These are phyloP conservation scores for Polyporus tsugae DNA, from an alignment of 1,284 basidiomycete species.

Conservation along the genomic window DNA sequence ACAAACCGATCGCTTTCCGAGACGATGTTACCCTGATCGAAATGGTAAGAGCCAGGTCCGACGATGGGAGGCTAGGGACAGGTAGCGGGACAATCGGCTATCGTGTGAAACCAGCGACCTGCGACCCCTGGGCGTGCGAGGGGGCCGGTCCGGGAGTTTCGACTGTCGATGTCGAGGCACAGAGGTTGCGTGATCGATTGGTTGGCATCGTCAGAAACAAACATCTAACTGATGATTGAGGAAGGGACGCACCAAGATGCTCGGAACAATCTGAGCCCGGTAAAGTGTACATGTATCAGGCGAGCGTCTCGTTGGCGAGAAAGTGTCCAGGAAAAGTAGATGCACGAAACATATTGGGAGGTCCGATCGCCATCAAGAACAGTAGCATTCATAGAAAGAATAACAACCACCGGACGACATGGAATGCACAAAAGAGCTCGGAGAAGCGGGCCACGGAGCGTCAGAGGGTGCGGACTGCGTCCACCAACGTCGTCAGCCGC, in stretches of 20 bases:
- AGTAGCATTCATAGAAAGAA: not conserved
- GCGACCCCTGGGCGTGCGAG: not conserved
- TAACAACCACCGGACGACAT: not conserved
- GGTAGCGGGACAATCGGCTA: constrained; percentile 1
- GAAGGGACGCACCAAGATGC: not conserved
- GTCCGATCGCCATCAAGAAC: not conserved
- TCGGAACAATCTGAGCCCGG: not conserved
- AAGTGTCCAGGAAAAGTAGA: constrained; percentile 1
- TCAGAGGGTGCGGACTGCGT: constrained; percentile 34
- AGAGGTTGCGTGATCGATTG: constrained; percentile 1
- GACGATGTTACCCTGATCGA: not conserved
- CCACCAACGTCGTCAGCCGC: constrained; percentile 35
- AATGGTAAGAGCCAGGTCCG: not conserved
- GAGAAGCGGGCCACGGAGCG: not conserved
- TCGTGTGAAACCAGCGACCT: constrained; percentile 1
- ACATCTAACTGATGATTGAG: not conserved
- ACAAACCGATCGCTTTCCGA: not conserved
- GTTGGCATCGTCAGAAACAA: not conserved
- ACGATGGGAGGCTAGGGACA: not conserved
- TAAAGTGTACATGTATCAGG: not conserved
- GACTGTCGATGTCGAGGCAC: not conserved
- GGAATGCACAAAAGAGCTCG: not conserved
- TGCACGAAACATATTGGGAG: not conserved
- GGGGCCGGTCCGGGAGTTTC: constrained; percentile 1
- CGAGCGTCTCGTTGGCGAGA: constrained; percentile 1